These are phyloP conservation scores for Cyclotella kingstonii DNA, from an alignment of 108 stramenopile genomes.

Conservation along the genomic window DNA sequence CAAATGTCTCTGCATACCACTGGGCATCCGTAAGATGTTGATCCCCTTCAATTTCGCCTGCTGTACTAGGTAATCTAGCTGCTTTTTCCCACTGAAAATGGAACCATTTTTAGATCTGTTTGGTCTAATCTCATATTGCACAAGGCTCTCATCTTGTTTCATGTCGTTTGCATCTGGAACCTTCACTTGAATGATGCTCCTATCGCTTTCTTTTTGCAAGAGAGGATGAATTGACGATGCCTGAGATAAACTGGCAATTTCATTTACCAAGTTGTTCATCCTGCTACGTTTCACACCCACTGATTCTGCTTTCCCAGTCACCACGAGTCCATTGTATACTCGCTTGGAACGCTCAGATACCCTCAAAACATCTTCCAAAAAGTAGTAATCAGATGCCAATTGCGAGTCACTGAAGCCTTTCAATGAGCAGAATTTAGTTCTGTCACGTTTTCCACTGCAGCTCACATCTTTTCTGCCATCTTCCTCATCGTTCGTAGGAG, in stretches of 20 bases:
- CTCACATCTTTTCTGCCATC: background rate
- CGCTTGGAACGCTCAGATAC: constrained; percentile 46
- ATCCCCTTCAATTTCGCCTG: constrained; percentile 58
- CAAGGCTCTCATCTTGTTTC: too few species aligned
- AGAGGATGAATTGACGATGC: too few species aligned
- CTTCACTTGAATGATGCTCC: too few species aligned
- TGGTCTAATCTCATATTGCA: too few species aligned
- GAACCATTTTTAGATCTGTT: too few species aligned
- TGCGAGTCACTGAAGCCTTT: constrained; percentile 52
- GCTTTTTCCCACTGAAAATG: too few species aligned
- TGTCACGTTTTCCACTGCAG: constrained; percentile 75
- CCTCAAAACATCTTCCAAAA: constrained; percentile 71
- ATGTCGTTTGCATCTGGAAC: too few species aligned
- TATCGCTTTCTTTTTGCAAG: too few species aligned
- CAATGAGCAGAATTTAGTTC: constrained; percentile 46
- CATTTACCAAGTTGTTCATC: constrained; percentile 1
- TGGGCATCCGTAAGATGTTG: constrained; percentile 63
- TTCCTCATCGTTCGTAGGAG: background rate
- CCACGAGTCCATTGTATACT: constrained; percentile 38
- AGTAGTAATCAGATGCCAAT: constrained; percentile 69
- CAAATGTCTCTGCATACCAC: constrained; percentile 61
- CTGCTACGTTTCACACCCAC: constrained; percentile 6
- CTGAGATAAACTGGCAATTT: too few species aligned
- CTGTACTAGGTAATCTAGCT: constrained; percentile 50
- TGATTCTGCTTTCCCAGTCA: background rate